Conservation (phyloP, 73 alveolate genomes). For the Breviolum minutum region DNA sequence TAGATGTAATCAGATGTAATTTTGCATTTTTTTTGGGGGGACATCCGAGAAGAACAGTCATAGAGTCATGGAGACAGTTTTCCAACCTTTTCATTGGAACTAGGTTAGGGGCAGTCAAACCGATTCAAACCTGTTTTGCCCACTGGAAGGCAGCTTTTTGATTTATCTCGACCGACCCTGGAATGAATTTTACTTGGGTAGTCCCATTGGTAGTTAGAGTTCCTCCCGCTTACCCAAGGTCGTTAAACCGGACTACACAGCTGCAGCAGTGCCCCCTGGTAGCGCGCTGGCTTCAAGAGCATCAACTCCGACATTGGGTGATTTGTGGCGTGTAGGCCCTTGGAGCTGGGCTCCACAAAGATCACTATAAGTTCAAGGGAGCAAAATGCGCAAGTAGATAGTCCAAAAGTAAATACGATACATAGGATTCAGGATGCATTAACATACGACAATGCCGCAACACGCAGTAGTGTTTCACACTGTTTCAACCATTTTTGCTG, state of each 20-base stretch:
- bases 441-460: neutral
- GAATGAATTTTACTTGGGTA: neutral
- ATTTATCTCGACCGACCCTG: too few relatives aligned
- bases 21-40: neutral
- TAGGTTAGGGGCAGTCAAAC: too few relatives aligned
- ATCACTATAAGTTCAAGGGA: too few relatives aligned
- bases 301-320: slow-evolving; percentile 50
- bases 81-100: too few relatives aligned
- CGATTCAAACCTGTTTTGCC: too few relatives aligned
- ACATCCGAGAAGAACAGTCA: too few relatives aligned
- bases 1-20: neutral
- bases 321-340: slow-evolving; percentile 83
- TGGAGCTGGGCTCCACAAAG: neutral
- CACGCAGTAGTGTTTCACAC: neutral
- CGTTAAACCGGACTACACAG: slow-evolving; percentile 68
- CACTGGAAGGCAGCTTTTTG: too few relatives aligned
- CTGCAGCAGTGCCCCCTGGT: slow-evolving; percentile 76
- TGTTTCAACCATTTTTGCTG: neutral
- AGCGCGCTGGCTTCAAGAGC: slow-evolving; percentile 37
- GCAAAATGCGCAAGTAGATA: too few relatives aligned
- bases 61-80: too few relatives aligned
- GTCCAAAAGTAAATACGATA: too few relatives aligned
- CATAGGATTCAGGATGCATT: too few relatives aligned
- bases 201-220: neutral
- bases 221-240: neutral